These are phyloP conservation scores for Leccinellum rugosiceps DNA, from an alignment of 768 basidiomycete species.

Conservation along the genomic window DNA sequence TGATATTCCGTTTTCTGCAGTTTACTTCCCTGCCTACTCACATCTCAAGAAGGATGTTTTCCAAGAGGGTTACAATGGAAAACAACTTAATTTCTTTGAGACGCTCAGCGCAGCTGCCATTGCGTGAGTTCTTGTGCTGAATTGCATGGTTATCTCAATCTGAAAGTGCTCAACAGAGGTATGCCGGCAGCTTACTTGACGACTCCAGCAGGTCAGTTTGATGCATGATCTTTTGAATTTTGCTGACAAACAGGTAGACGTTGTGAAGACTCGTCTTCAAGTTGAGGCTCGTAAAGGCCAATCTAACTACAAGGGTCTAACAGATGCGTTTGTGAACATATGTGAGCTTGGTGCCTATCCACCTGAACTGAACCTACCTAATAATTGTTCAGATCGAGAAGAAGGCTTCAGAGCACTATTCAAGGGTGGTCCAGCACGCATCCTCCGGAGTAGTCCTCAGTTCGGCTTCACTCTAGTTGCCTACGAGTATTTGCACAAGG, in stretches of 20 bases:
- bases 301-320: conserved; percentile 85
- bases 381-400: conserved; percentile 58
- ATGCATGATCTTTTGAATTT: conserved; percentile 4
- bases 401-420: conserved; percentile 88
- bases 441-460: conserved; percentile 86
- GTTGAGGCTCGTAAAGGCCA: conserved; percentile 90
- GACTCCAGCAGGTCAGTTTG: conserved; percentile 73
- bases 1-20: conserved; percentile 96
- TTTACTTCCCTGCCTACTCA: conserved; percentile 85
- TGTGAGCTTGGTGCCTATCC: conserved; percentile 47
- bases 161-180: conserved; percentile 57
- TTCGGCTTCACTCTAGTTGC: conserved; percentile 92
- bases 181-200: conserved; percentile 97
- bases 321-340: conserved; percentile 89
- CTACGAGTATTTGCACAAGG: conserved; percentile 70
- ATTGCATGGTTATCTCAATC: conserved; percentile 20
- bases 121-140: conserved; percentile 52
- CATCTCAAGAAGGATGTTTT: conserved; percentile 94
- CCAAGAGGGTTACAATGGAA: conserved; percentile 93
- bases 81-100: conserved; percentile 87
- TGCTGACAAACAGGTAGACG: conserved; percentile 53
- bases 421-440: conserved; percentile 88
- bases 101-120: conserved; percentile 79
- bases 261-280: conserved; percentile 95
- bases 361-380: conserved; percentile 8